Base-by-base conservation (phyloP, 495 filamentous ascomycete species). In the Hypomontagnella submonticulosa region DNA sequence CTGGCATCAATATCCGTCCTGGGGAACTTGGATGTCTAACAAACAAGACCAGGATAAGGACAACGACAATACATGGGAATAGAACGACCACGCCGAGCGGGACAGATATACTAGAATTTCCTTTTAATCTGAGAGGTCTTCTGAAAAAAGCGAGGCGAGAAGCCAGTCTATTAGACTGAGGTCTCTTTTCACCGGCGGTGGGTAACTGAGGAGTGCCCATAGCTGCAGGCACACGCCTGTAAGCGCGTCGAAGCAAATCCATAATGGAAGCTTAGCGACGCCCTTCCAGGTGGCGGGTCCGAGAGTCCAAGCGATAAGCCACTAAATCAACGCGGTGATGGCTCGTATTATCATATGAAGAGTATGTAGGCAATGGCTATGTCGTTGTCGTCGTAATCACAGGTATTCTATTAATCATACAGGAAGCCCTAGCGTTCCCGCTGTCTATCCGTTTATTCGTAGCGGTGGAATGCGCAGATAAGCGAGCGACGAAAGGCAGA, bases 61-160 rank as follows among this genome's bases (percentile, higher is more conserved):
- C 83, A 77, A 98, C 86, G 68, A 97, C 91, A 78, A 96, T 88
- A 75, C 89, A 88, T 63, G 95, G 95, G 78, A 97, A 97, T 71
- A 97, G 80, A 61, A 98, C 83, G 67, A 99, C 92, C 72, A 96
- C 88, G 63, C 94, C 94, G 46, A 98, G 81, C 34, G 95, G 95
- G 77, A 99, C 89, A 48, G 95, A 96, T 79, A 97, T 89, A 68
- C 89, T 91, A 58, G 92, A 97, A 76, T 96, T 97, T 75, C 92
- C 92, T 81, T 90, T 91, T 85, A 99, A 82, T 69, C 95, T 89
- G 78, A 99, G 89, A 37, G 93, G 91, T 75, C 91, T 85, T 66
- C 88, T 84, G 76, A 99, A 90, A 77, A 97, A 95, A 62, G 91
- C 90, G 77, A 97, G 86, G 57, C 82, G 76, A 37, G 79, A 72